A percentile compares a stretch with the other conserved stretches of the same genome.
Evolutionary conservation across 805 yeast species (phyloP).

Genomic region (Monosporozyma yasuniensis): DNA sequence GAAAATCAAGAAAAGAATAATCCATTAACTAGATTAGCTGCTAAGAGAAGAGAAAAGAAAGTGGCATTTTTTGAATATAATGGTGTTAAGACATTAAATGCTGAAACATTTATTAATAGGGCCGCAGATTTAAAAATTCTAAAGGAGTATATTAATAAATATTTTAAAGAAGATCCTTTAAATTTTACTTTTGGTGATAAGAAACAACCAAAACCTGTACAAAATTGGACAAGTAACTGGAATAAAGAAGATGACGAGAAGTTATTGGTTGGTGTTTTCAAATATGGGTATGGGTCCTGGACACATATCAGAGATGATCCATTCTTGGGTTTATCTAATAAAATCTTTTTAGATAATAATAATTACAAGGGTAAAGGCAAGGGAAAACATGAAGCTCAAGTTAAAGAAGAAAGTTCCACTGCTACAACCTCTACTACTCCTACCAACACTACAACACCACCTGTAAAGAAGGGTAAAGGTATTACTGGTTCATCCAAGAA

Average conservation of each 20-base stretch:
- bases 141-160: constrained; percentile 41
- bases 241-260: constrained; percentile 71
- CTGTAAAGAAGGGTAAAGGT: constrained; percentile 18
- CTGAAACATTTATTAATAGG: constrained; percentile 74
- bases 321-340: constrained; percentile 72
- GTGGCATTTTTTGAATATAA: constrained; percentile 84
- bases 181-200: constrained; percentile 47
- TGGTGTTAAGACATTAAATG: constrained; percentile 82
- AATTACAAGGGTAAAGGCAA: constrained; percentile 1
- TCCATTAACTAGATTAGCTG: constrained; percentile 45
- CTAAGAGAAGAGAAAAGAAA: constrained; percentile 74
- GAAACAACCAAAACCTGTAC: constrained; percentile 62
- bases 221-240: constrained; percentile 92
- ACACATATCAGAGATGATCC: constrained; percentile 92
- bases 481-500: constrained; percentile 40
- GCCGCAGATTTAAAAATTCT: constrained; percentile 76
- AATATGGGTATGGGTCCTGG: constrained; percentile 97
- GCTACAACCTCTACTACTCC: not conserved
- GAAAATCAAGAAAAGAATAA: constrained; percentile 32
- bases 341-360: constrained; percentile 59
- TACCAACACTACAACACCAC: not conserved
- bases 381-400: constrained; percentile 5
- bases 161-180: constrained; percentile 46
- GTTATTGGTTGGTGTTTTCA: constrained; percentile 76
- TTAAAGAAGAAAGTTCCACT: not conserved